These are phyloP conservation scores for Eucommia ulmoides DNA, from an alignment of 257 asterid genomes.

Conservation along the genomic window DNA sequence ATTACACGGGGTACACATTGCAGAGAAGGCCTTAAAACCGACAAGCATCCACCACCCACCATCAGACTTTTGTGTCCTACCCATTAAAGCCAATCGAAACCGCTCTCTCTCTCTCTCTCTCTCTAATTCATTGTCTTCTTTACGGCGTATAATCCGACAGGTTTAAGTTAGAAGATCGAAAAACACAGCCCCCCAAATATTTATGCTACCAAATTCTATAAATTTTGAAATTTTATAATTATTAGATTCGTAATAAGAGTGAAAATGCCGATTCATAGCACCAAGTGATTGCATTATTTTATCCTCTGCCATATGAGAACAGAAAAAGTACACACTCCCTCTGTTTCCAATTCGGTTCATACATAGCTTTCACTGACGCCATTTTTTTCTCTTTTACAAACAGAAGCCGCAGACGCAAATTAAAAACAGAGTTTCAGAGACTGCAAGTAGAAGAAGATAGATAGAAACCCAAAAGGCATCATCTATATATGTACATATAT, in stretches of 20 bases:
- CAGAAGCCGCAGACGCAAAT: not conserved
- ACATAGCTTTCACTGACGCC: not conserved
- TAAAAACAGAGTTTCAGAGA: too few species aligned
- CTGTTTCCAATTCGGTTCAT: constrained; percentile 3
- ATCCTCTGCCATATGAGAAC: too few species aligned
- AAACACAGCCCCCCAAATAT: not conserved
- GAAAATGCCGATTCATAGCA: too few species aligned
- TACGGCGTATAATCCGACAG: not conserved
- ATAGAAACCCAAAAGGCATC: not conserved
- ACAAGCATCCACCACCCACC: not conserved
- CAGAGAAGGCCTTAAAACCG: not conserved
- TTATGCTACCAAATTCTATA: not conserved
- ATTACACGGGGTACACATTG: not conserved
- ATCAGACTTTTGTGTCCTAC: not conserved
- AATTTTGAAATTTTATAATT: not conserved
- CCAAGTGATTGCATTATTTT: too few species aligned
- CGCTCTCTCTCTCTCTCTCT: too few species aligned
- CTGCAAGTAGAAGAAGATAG: too few species aligned
- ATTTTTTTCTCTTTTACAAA: not conserved
- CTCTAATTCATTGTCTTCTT: too few species aligned
- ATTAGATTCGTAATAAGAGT: too few species aligned
- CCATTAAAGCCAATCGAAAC: not conserved
- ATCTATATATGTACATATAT: too few species aligned
- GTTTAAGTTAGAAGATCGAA: not conserved
- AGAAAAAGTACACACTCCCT: too few species aligned